Base-by-base conservation (phyloP, 345 rosid genomes). In the Combretum micranthum region DNA sequence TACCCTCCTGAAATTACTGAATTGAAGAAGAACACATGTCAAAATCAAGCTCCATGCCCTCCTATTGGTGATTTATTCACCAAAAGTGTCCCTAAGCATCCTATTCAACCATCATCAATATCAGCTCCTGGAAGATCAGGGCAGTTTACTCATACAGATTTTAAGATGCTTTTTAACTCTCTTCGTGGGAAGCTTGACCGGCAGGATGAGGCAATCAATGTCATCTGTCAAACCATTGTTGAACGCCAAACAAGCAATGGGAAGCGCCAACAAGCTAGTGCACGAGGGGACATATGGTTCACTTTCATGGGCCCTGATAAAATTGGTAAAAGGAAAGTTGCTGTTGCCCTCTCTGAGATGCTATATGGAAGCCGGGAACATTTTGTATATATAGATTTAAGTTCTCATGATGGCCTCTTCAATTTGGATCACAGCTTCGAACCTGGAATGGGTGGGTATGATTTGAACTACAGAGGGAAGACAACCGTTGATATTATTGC, bases 251-350 rank as follows among this genome's bases (percentile, higher is more conserved):
- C 63, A 47, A 61, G 69, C 67, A 68, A 56, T 13, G 64, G 53
- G 23, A 71, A 52, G 23, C 54, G 37, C 26, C 60, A 39, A 4
- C 64, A 48, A 52, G 64, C 42, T 15, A 37, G 70, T 25, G 55
- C 66, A 42, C 72, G 89, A 62, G 74, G 83, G 46, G 87, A 84
- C 64, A 58, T 83, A 44, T 87, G 96, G 92, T 64, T 87, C 46
- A 76, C 74, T 68, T 81, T 87, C 61, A 69, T 70, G 12, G 96
- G 96, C 14, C 72, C 78, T 7, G 89, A 88, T 64, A 61, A 62
- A 45, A 63, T 59, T 46, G 77, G 77, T 14, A 88, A 85, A 62
- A 71, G 65, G 69, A 83, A 71, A 71, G 72, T 80, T 53, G 88
- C 90, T 7, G 20, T 72, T 26, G 79, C 80, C 16, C 80, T 88